These are phyloP conservation scores for Diutina pseudorugosa DNA, from an alignment of 1,139 yeast species.

Conservation along the genomic window DNA sequence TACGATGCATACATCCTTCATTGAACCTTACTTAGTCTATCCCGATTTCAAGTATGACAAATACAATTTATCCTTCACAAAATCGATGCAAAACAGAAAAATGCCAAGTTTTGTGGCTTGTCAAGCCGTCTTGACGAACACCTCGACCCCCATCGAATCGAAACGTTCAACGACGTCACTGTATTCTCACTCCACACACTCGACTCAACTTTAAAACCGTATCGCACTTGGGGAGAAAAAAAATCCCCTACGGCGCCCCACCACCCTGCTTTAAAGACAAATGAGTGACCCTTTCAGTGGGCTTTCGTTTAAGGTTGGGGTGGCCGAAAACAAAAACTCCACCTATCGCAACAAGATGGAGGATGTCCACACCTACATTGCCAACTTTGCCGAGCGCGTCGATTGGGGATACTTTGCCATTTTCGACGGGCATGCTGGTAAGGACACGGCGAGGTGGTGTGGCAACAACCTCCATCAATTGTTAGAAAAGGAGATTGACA, in stretches of 20 bases:
- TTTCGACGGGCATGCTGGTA: constrained; percentile 97
- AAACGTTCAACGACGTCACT: too few species aligned
- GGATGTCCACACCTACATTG: constrained; percentile 89
- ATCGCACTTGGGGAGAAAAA: neutral
- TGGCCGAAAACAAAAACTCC: constrained; percentile 75
- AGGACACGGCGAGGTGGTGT: constrained; percentile 90
- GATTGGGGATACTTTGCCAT: constrained; percentile 96
- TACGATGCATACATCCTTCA: too few species aligned
- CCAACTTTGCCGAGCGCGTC: constrained; percentile 76
- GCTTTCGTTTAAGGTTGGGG: constrained; percentile 68
- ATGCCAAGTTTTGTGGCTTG: too few species aligned
- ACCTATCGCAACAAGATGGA: constrained; percentile 88
- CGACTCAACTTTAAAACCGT: neutral
- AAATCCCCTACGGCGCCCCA: neutral
- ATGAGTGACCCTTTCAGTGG: constrained; percentile 30
- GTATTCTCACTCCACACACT: neutral
- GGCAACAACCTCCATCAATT: constrained; percentile 73
- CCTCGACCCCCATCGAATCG: too few species aligned
- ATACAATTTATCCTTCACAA: too few species aligned
- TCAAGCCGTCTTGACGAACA: too few species aligned
- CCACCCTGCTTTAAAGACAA: neutral
- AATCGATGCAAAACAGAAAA: too few species aligned
- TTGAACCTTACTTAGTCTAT: too few species aligned
- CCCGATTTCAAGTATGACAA: too few species aligned
- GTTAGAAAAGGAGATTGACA: constrained; percentile 38